A percentile compares a stretch with the other conserved stretches of the same genome.
These are phyloP conservation scores for Sanguinoderma infundibulare DNA, from an alignment of 1,284 basidiomycete species.

Conservation along the genomic window DNA sequence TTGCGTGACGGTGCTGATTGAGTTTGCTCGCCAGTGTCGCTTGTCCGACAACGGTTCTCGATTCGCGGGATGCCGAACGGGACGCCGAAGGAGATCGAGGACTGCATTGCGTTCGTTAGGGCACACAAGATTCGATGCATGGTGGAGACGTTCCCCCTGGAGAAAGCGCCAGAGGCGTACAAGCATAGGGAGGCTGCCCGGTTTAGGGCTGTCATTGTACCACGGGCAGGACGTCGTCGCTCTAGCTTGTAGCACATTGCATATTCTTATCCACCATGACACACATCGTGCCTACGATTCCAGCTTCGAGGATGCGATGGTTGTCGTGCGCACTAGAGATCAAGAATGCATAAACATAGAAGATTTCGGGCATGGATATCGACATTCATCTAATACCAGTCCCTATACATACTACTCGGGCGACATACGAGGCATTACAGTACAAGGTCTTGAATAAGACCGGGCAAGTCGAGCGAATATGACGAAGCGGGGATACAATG, in stretches of 20 bases:
- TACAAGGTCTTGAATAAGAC: constrained; percentile 22
- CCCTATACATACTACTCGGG: constrained; percentile 20
- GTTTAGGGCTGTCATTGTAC: constrained; percentile 37
- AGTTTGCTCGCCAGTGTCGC: constrained; percentile 14
- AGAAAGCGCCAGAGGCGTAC: constrained; percentile 40
- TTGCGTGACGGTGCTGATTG: not conserved
- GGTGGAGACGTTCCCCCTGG: constrained; percentile 39
- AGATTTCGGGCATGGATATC: constrained; percentile 10
- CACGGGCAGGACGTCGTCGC: too few relatives aligned
- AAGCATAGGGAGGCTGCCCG: constrained; percentile 36
- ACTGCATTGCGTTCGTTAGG: constrained; percentile 36
- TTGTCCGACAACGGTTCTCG: constrained; percentile 38
- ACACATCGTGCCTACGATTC: too few relatives aligned
- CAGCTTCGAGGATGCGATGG: too few relatives aligned
- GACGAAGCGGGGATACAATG: constrained; percentile 16
- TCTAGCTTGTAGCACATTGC: too few relatives aligned
- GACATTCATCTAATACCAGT: constrained; percentile 7
- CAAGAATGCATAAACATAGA: too few relatives aligned
- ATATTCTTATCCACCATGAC: too few relatives aligned
- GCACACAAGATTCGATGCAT: constrained; percentile 36
- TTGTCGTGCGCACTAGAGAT: too few relatives aligned
- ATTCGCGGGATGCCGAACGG: constrained; percentile 42
- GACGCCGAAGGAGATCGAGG: constrained; percentile 34
- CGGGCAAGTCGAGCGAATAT: constrained; percentile 19
- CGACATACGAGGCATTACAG: constrained; percentile 18